Evolutionary conservation across 2,329 filamentous ascomycete species (phyloP), one percentile per base, ranked within the genome.

Genomic region (Passalora sequoiae): DNA sequence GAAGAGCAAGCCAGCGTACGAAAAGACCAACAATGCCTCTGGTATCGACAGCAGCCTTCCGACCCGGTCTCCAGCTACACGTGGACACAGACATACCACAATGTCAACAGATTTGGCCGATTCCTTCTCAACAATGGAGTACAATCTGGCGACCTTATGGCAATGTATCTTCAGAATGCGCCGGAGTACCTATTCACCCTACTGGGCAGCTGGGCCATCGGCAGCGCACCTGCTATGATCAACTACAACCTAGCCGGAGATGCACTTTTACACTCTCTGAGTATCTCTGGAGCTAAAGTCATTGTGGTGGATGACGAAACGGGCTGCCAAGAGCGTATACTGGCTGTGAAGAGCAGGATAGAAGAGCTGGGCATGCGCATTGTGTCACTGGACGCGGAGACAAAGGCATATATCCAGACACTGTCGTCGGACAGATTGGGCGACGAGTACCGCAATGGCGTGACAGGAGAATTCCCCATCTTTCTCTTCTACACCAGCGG

Each of bases 401-500:
- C 74, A 22, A 72, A 66, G 61, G 67, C 54, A 38, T 71, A 69
- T 33, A 72, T 80, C 29, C 63, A 68, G 16, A 65, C 67, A 1
- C 65, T 71, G 32, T 69, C 73, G 15, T 68, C 73, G 0, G 68
- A 71, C 31, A 67, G 76, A 38, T 77, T 79, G 0, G 71, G 70
- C 1, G 74, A 84, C 49, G 67, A 73, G 21, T 71, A 79, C 43
- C 72, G 82, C 31, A 67, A 68, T 4, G 66, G 65, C 3, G 69
- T 83, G 1, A 67, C 68, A 33, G 70, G 69, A 0, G 63, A 67
- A 10, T 80, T 73, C 51, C 78, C 84, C 0, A 72, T 79, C 52
- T 78, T 74, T 21, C 62, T 89, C 17, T 79, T 89, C 54, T 89
- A 87, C 61, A 89, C 85, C 4, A 82, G 80, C 49, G 84, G 84